A percentile compares a stretch with the other conserved stretches of the same genome.
Conservation (phyloP, 2,329 filamentous ascomycete species). For the Fusarium veterinarium region DNA sequence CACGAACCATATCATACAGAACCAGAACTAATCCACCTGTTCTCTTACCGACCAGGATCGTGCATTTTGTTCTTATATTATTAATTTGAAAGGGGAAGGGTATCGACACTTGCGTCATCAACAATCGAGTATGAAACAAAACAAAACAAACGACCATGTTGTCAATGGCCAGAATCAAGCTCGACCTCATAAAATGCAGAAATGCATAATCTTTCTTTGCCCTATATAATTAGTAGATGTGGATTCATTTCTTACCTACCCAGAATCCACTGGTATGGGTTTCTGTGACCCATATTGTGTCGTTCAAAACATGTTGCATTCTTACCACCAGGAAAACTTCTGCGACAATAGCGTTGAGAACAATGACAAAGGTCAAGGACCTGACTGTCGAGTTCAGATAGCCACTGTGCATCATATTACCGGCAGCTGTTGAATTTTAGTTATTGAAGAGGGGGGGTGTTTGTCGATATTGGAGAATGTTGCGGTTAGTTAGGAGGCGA, state of each 20-base stretch:
- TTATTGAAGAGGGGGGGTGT: constrained; percentile 8
- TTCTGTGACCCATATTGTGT: background rate
- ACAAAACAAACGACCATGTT: constrained; percentile 24
- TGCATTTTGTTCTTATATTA: constrained; percentile 19
- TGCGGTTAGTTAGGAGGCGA: constrained; percentile 32
- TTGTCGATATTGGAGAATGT: constrained; percentile 11
- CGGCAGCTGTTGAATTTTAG: constrained; percentile 20
- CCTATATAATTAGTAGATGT: constrained; percentile 37
- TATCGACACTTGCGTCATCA: constrained; percentile 42
- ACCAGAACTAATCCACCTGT: constrained; percentile 23
- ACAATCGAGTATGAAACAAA: constrained; percentile 6
- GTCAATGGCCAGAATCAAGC: background rate
- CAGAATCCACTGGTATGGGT: background rate
- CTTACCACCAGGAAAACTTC: constrained; percentile 40
- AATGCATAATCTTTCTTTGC: constrained; percentile 11
- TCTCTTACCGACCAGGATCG: constrained; percentile 31
- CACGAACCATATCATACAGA: constrained; percentile 33
- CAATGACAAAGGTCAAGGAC: background rate
- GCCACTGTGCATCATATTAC: constrained; percentile 3
- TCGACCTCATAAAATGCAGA: background rate
- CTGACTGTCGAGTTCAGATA: background rate
- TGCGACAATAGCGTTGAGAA: constrained; percentile 4
- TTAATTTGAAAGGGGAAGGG: constrained; percentile 33
- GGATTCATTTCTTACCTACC: constrained; percentile 31
- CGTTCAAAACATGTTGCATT: constrained; percentile 19